Conservation (phyloP, 192 early-diverging fungal species). For the Coemansia sp. region DNA sequence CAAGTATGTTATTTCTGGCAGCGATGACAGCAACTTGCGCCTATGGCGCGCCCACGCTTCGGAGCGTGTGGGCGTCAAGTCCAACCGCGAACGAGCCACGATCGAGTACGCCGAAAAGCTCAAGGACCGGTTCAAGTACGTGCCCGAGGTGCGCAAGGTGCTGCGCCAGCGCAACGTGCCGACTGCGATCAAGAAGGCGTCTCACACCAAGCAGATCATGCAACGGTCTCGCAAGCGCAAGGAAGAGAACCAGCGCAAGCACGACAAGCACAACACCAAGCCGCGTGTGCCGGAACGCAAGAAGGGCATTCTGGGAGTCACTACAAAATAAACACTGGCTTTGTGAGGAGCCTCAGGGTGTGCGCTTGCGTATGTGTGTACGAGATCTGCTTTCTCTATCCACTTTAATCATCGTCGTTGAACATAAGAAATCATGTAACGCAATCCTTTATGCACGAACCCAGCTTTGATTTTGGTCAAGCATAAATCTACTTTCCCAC, state of each 20-base stretch:
- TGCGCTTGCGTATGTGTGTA: too few relatives aligned
- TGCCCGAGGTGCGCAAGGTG: slow-evolving; percentile 89
- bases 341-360: too few relatives aligned
- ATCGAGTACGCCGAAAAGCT: slow-evolving; percentile 83
- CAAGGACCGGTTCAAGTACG: slow-evolving; percentile 88
- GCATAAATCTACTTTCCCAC: too few relatives aligned
- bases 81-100: slow-evolving; percentile 73
- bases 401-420: too few relatives aligned
- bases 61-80: slow-evolving; percentile 76
- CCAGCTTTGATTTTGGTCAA: too few relatives aligned
- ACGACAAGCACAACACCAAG: slow-evolving; percentile 61
- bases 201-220: slow-evolving; percentile 80
- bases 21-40: slow-evolving; percentile 96
- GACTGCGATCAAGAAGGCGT: slow-evolving; percentile 76
- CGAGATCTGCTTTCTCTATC: too few relatives aligned
- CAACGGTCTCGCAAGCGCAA: slow-evolving; percentile 75
- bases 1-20: slow-evolving; percentile 92
- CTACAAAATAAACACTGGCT: slow-evolving; percentile 36
- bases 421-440: too few relatives aligned
- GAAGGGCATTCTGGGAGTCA: slow-evolving; percentile 67
- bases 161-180: slow-evolving; percentile 86
- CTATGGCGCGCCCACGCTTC: slow-evolving; percentile 96
- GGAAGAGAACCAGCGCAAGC: slow-evolving; percentile 90
- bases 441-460: too few relatives aligned
- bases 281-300: slow-evolving; percentile 70